Percentiles rank a stretch among this genome's conserved stretches.
Conservation (phyloP, 2,329 filamentous ascomycete genomes). For the Lachnellula occidentalis region DNA sequence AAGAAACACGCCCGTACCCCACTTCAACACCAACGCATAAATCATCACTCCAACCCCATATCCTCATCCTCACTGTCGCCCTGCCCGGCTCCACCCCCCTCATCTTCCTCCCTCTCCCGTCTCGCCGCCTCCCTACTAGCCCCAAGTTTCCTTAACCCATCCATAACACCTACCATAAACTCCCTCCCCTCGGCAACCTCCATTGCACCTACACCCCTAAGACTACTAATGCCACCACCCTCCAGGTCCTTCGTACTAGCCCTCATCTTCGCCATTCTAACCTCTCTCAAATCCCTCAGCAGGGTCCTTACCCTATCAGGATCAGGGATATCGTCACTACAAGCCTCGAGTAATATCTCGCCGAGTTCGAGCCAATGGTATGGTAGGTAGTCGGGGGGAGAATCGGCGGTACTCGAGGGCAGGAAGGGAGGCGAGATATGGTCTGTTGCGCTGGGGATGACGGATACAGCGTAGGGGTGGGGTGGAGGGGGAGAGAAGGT, state of each 20-base stretch:
- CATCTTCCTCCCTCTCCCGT: constrained; percentile 69
- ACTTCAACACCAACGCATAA: not conserved
- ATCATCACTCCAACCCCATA: constrained; percentile 22
- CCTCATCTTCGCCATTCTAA: constrained; percentile 83
- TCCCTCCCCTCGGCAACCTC: constrained; percentile 82
- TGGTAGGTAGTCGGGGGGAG: constrained; percentile 66
- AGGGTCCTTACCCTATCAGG: constrained; percentile 69
- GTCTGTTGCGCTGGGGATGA: constrained; percentile 22
- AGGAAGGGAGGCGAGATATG: constrained; percentile 69
- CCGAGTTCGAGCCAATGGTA: constrained; percentile 95
- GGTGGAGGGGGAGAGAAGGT: constrained; percentile 75
- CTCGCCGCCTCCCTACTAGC: constrained; percentile 72
- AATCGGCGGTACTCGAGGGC: constrained; percentile 64
- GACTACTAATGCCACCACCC: constrained; percentile 64
- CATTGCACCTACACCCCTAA: constrained; percentile 81
- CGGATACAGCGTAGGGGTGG: constrained; percentile 46
- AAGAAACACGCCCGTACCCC: not conserved
- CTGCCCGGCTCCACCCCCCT: constrained; percentile 48
- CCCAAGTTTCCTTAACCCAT: constrained; percentile 79
- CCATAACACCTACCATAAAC: constrained; percentile 80
- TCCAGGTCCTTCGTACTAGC: constrained; percentile 68
- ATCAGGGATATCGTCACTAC: constrained; percentile 73
- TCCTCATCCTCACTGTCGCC: constrained; percentile 55
- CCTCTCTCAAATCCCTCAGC: constrained; percentile 77
- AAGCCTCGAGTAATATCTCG: constrained; percentile 80